Percentiles rank a stretch among this genome's conserved stretches.
phyloP scores from a whole-genome alignment of 148 eudicot genomes.

The Talinum fruticosum region DNA sequence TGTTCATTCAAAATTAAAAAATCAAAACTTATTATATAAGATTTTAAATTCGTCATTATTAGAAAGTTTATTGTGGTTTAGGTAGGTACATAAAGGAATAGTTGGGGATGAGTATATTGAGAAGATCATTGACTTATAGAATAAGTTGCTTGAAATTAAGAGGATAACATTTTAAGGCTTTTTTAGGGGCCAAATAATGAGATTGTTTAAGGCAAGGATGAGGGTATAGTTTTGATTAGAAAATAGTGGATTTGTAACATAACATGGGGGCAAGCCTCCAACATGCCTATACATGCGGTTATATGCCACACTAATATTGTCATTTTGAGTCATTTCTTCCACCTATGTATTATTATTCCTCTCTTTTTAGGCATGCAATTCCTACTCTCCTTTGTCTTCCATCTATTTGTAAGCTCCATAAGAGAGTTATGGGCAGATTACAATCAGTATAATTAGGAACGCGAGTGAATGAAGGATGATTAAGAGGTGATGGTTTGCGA shows the following conservation, averaged over 20 bases:
- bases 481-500: background rate
- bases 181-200: background rate
- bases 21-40: no score
- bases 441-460: no score
- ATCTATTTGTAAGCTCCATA: background rate
- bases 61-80: no score
- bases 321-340: background rate
- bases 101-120: no score
- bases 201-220: background rate
- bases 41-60: no score
- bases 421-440: background rate
- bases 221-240: background rate
- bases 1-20: no score
- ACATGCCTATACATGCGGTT: background rate
- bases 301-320: constrained; percentile 6
- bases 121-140: background rate
- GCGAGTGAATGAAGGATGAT: background rate
- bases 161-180: background rate
- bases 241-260: background rate
- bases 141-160: constrained; percentile 9
- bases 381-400: background rate
- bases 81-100: no score
- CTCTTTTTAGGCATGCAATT: constrained; percentile 3
- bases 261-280: constrained; percentile 18
- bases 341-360: background rate